Conservation (phyloP, 2,329 filamentous ascomycete genomes). For the Stagonosporopsis cucurbitacearum region DNA sequence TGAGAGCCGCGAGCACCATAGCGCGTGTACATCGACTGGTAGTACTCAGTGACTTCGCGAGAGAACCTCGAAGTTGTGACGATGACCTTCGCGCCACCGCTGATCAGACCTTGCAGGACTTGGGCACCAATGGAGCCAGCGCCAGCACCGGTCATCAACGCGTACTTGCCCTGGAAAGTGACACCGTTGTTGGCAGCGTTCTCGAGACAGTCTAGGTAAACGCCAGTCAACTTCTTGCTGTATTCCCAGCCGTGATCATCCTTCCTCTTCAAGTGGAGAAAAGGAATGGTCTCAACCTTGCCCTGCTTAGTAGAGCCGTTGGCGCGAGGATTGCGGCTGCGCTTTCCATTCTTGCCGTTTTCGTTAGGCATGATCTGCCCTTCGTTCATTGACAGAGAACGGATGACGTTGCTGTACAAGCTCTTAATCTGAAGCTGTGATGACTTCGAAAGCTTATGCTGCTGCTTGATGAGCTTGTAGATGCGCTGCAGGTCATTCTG, state of each 20-base stretch:
- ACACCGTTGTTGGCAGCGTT: conserved; percentile 86
- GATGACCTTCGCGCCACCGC: conserved; percentile 93
- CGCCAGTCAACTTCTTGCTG: conserved; percentile 95
- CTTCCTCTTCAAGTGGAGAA: conserved; percentile 95
- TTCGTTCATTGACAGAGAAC: conserved; percentile 96
- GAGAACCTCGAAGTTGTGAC: conserved; percentile 98
- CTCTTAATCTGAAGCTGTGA: conserved; percentile 96
- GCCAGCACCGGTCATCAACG: conserved; percentile 96
- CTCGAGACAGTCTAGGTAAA: conserved; percentile 92
- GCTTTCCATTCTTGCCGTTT: conserved; percentile 72
- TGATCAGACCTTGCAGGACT: conserved; percentile 93
- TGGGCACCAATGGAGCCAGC: conserved; percentile 98
- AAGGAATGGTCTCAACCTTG: conserved; percentile 96
- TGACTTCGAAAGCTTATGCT: conserved; percentile 96
- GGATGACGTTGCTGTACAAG: conserved; percentile 91
- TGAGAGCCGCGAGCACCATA: conserved; percentile 94
- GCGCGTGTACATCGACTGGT: conserved; percentile 97
- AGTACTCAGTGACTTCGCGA: conserved; percentile 97
- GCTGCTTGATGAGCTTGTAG: conserved; percentile 98
- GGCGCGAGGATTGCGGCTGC: conserved; percentile 60
- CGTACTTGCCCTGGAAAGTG: conserved; percentile 93
- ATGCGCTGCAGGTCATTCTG: conserved; percentile 94
- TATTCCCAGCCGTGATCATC: conserved; percentile 96
- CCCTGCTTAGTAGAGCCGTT: conserved; percentile 71
- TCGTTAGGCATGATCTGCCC: conserved; percentile 94